Percentiles rank a stretch among this genome's conserved stretches.
Evolutionary conservation across 2,329 filamentous ascomycete genomes (phyloP).

Genomic region (Fusarium pseudocircinatum): DNA sequence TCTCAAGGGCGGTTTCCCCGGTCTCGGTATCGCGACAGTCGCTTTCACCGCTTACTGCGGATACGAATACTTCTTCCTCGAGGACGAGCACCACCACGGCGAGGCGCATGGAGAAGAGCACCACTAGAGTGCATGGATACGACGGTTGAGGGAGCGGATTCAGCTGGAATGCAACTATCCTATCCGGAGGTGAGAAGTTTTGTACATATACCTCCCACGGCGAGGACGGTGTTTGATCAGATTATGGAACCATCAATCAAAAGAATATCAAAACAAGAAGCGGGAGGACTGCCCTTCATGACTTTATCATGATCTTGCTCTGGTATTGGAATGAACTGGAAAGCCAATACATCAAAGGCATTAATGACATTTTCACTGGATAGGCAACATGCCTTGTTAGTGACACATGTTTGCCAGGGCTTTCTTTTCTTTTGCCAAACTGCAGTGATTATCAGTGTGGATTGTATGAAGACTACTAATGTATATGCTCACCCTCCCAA

Average conservation of each 20-base stretch:
- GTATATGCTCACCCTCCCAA: not conserved
- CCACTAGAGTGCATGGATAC: conserved; percentile 50
- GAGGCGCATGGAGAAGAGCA: conserved; percentile 69
- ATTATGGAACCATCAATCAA: conserved; percentile 34
- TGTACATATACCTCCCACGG: conserved; percentile 41
- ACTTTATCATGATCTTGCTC: not conserved
- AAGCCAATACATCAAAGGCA: not conserved
- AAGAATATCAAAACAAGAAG: conserved; percentile 9
- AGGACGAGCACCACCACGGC: conserved; percentile 71
- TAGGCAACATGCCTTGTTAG: not conserved
- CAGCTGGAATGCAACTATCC: conserved; percentile 17
- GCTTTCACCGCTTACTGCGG: conserved; percentile 90
- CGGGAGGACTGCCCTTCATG: not conserved
- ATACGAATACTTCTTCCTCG: conserved; percentile 88
- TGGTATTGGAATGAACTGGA: not conserved
- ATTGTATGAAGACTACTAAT: not conserved
- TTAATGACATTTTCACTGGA: not conserved
- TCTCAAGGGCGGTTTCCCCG: conserved; percentile 87
- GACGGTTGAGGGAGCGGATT: conserved; percentile 13
- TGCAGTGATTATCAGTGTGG: not conserved
- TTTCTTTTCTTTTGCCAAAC: no score
- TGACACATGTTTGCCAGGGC: not conserved
- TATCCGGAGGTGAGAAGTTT: conserved; percentile 18
- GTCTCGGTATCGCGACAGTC: conserved; percentile 89
- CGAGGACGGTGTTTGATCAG: conserved; percentile 29